Evolutionary conservation across 768 basidiomycete species (phyloP).

Genomic region (Coprinopsis strossmayeri): DNA sequence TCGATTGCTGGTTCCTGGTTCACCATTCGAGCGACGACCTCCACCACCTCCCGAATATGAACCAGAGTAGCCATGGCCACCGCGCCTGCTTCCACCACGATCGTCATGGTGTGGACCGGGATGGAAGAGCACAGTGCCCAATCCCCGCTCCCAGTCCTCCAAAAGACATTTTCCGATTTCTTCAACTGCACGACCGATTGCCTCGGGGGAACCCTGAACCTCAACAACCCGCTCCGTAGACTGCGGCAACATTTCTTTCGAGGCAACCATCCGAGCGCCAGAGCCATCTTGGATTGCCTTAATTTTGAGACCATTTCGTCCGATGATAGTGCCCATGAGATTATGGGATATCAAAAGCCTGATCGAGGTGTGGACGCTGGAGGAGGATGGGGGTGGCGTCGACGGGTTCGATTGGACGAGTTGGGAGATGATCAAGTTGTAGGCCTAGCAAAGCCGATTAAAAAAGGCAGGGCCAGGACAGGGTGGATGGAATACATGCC

Average conservation of each 20-base stretch:
- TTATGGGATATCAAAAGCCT: slow-evolving; percentile 98
- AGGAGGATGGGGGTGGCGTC: slow-evolving; percentile 60
- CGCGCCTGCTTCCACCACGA: slow-evolving; percentile 43
- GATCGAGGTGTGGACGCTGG: slow-evolving; percentile 78
- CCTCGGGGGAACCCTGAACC: slow-evolving; percentile 88
- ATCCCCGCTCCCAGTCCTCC: slow-evolving; percentile 94
- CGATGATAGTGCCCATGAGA: slow-evolving; percentile 98
- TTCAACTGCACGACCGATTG: slow-evolving; percentile 88
- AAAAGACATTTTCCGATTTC: slow-evolving; percentile 94
- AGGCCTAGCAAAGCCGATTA: slow-evolving; percentile 82
- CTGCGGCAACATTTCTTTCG: slow-evolving; percentile 98
- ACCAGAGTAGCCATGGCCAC: slow-evolving; percentile 43
- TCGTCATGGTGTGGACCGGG: slow-evolving; percentile 85
- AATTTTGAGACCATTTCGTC: slow-evolving; percentile 93
- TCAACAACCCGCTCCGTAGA: slow-evolving; percentile 99
- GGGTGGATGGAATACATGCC: slow-evolving; percentile 38
- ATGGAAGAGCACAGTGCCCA: slow-evolving; percentile 93
- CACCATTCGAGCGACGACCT: slow-evolving; percentile 64
- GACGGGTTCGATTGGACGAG: slow-evolving; percentile 79
- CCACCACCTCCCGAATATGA: slow-evolving; percentile 28
- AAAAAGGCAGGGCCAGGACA: no score
- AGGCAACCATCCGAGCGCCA: slow-evolving; percentile 96
- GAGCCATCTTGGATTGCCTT: slow-evolving; percentile 97
- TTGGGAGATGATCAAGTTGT: slow-evolving; percentile 89
- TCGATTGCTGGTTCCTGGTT: slow-evolving; percentile 34